Percentiles rank a stretch among this genome's conserved stretches.
Conservation (phyloP, 2,329 filamentous ascomycete genomes). For the Fusarium euwallaceae region DNA sequence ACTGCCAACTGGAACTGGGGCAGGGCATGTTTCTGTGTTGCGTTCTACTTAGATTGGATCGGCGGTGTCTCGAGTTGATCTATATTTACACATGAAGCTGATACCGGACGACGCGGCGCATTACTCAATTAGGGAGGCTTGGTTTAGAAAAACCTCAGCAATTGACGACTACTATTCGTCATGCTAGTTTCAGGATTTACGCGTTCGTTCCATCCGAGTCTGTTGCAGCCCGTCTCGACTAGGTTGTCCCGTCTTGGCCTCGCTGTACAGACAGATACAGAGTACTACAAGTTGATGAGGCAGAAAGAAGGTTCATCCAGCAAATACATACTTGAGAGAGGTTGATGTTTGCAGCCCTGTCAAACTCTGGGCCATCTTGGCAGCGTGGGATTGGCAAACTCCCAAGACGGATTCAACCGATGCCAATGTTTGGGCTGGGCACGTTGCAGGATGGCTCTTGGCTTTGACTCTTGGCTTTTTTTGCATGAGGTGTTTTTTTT, state of each 20-base stretch:
- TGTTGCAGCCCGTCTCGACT: background rate
- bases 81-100: conserved; percentile 4
- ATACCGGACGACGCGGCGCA: conserved; percentile 1
- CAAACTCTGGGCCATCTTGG: conserved; percentile 14
- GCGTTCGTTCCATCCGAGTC: background rate
- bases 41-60: conserved; percentile 8
- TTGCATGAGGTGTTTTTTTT: background rate
- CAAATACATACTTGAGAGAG: background rate
- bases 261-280: background rate
- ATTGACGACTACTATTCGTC: conserved; percentile 24
- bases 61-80: conserved; percentile 7
- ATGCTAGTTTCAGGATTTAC: conserved; percentile 5
- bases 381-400: conserved; percentile 20
- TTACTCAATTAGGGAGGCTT: background rate
- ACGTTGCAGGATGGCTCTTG: conserved; percentile 19
- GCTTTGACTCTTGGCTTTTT: conserved; percentile 16
- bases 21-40: conserved; percentile 7
- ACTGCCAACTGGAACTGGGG: background rate
- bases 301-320: background rate
- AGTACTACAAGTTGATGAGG: background rate
- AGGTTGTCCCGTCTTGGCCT: background rate
- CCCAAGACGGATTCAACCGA: conserved; percentile 37
- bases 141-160: conserved; percentile 21
- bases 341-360: conserved; percentile 18
- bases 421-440: conserved; percentile 22